A percentile compares a stretch with the other conserved stretches of the same genome.
Conservation (phyloP, 345 rosid genomes). For the Barbarea vulgaris region DNA sequence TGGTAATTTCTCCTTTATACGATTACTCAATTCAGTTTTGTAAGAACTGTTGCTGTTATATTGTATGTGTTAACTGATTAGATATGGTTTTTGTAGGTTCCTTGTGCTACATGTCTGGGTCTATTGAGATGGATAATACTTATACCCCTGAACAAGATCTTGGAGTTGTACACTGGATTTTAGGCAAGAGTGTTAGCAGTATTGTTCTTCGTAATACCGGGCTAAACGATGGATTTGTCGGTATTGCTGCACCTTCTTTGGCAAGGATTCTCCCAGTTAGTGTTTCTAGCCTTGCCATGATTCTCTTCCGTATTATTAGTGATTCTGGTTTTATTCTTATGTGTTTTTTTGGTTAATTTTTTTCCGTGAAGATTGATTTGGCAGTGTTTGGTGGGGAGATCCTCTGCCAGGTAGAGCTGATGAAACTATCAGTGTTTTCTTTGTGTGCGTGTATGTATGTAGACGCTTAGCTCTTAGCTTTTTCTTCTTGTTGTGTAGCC, state of each 20-base stretch:
- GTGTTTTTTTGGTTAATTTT: slow-evolving; percentile 24
- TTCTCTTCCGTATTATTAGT: background rate
- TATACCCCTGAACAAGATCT: slow-evolving; percentile 88
- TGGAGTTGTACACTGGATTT: slow-evolving; percentile 93
- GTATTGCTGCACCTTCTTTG: slow-evolving; percentile 93
- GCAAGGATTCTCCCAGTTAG: slow-evolving; percentile 97
- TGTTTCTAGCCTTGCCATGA: slow-evolving; percentile 35
- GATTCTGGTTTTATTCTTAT: slow-evolving; percentile 8
- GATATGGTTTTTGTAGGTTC: slow-evolving; percentile 52
- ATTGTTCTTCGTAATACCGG: slow-evolving; percentile 73
- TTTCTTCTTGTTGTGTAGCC: slow-evolving; percentile 63
- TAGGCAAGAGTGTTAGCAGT: slow-evolving; percentile 85
- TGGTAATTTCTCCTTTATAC: slow-evolving; percentile 48
- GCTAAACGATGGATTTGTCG: slow-evolving; percentile 77
- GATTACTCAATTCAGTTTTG: background rate
- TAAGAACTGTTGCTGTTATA: background rate
- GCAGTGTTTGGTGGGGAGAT: slow-evolving; percentile 94
- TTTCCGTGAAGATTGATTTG: slow-evolving; percentile 67
- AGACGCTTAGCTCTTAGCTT: slow-evolving; percentile 1
- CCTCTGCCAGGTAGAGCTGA: slow-evolving; percentile 78
- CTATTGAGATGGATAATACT: slow-evolving; percentile 85
- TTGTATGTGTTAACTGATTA: background rate
- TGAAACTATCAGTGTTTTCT: slow-evolving; percentile 7
- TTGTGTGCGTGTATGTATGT: slow-evolving; percentile 1
- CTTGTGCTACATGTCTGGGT: slow-evolving; percentile 97